These are phyloP conservation scores for Sphaerulina populicola DNA, from an alignment of 2,329 filamentous ascomycete species.

Conservation along the genomic window DNA sequence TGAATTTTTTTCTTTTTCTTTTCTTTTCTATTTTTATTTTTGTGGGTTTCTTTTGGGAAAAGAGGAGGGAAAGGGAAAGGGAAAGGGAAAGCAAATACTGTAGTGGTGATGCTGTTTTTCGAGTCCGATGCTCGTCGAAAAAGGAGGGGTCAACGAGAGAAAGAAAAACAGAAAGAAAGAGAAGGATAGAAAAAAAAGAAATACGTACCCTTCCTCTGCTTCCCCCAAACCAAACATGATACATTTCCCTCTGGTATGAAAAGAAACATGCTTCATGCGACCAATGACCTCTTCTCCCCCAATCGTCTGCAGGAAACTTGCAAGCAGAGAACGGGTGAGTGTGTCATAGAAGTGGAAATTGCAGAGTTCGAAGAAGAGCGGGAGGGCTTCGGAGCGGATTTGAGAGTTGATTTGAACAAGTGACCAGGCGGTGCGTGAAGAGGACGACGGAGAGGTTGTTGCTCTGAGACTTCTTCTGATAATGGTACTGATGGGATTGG, in stretches of 20 bases:
- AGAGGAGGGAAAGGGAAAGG: too few relatives aligned
- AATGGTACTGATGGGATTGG: background rate
- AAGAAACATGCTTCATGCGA: background rate
- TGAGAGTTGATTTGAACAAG: background rate
- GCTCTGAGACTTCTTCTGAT: background rate
- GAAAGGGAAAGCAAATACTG: too few relatives aligned
- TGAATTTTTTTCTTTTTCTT: too few relatives aligned
- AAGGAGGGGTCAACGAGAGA: background rate
- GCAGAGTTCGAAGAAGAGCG: background rate
- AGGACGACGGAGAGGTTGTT: background rate
- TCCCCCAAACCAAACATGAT: background rate
- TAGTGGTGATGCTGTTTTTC: too few relatives aligned
- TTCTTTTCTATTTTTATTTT: too few relatives aligned
- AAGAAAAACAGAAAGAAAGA: background rate
- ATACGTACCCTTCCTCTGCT: background rate
- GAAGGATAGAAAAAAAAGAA: background rate
- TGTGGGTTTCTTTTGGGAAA: too few relatives aligned
- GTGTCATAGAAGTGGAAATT: background rate
- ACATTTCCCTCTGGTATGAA: background rate
- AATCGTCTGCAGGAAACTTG: background rate
- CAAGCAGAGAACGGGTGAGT: background rate
- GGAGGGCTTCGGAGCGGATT: background rate
- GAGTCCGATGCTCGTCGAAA: too few relatives aligned
- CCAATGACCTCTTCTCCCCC: background rate
- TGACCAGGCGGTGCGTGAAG: background rate